Percentiles rank a stretch among this genome's conserved stretches.
These are phyloP conservation scores for Pestalotiopsis sp. DNA, from an alignment of 2,329 filamentous ascomycete genomes.

Conservation along the genomic window DNA sequence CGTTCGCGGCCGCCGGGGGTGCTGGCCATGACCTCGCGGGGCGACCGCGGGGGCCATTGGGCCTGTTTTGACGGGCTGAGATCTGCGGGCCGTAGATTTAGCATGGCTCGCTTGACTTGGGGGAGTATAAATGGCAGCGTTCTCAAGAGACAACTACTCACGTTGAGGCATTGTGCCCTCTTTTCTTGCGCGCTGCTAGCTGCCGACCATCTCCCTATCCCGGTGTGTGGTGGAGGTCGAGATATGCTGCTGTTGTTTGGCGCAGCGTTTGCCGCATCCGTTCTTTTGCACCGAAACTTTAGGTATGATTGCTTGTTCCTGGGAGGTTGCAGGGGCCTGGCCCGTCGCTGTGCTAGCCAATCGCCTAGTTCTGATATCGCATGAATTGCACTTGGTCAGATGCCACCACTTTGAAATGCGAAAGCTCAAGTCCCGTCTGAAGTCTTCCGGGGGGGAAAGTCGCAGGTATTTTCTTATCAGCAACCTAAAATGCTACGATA, in stretches of 20 bases:
- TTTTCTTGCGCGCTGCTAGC: background rate
- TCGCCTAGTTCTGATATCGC: conserved; percentile 17
- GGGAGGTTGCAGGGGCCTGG: background rate
- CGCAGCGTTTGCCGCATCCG: background rate
- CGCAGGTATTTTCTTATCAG: background rate
- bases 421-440: background rate
- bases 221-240: background rate
- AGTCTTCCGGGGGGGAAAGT: background rate
- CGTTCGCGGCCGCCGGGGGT: conserved; percentile 80
- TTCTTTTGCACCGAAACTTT: background rate
- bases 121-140: background rate
- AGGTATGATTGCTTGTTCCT: background rate
- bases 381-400: conserved; percentile 15
- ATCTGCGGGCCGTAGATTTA: conserved; percentile 18
- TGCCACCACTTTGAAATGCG: background rate
- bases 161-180: conserved; percentile 9
- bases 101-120: background rate
- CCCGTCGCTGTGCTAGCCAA: conserved; percentile 27
- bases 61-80: conserved; percentile 42
- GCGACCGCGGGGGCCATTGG: conserved; percentile 69
- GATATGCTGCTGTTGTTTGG: background rate
- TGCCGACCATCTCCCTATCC: conserved; percentile 3
- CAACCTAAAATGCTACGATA: background rate
- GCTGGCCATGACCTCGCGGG: conserved; percentile 63
- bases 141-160: conserved; percentile 7